Evolutionary conservation across 495 filamentous ascomycete species (phyloP).

Genomic region (Hyaloscypha bicolor): DNA sequence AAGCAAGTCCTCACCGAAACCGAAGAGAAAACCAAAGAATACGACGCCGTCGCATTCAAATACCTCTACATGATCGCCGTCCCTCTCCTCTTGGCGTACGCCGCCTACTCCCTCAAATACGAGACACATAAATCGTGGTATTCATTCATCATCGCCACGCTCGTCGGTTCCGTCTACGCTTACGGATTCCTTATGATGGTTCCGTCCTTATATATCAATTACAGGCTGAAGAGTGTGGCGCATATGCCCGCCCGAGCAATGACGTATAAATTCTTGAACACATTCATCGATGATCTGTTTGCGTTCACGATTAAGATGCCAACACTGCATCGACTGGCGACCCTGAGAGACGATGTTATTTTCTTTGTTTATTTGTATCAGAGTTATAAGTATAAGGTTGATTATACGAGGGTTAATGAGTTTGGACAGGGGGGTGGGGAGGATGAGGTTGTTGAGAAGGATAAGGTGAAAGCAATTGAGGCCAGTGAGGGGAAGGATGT

Average conservation of each 20-base stretch:
- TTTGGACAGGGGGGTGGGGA: slow-evolving; percentile 97
- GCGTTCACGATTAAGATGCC: slow-evolving; percentile 99
- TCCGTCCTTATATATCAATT: slow-evolving; percentile 96
- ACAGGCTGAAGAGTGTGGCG: slow-evolving; percentile 91
- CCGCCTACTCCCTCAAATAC: slow-evolving; percentile 86
- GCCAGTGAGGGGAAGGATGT: slow-evolving; percentile 69
- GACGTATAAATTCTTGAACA: slow-evolving; percentile 95
- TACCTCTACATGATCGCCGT: slow-evolving; percentile 93
- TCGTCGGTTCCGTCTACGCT: slow-evolving; percentile 95
- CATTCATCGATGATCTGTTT: slow-evolving; percentile 75
- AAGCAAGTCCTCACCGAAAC: slow-evolving; percentile 95
- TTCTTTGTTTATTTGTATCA: slow-evolving; percentile 99
- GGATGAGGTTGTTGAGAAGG: slow-evolving; percentile 55
- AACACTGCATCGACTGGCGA: slow-evolving; percentile 90
- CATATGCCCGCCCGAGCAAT: slow-evolving; percentile 97
- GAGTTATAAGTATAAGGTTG: slow-evolving; percentile 87
- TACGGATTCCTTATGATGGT: slow-evolving; percentile 99
- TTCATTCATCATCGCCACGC: slow-evolving; percentile 82
- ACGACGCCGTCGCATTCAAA: slow-evolving; percentile 95
- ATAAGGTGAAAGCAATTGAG: slow-evolving; percentile 40
- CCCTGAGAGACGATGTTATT: slow-evolving; percentile 92
- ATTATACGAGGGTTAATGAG: slow-evolving; percentile 92
- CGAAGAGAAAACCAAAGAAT: slow-evolving; percentile 96
- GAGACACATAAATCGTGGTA: slow-evolving; percentile 99
- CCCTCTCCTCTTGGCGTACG: slow-evolving; percentile 86